Base-by-base conservation (phyloP, 2,329 filamentous ascomycete species). In the Teratosphaeriaceae sp. region DNA sequence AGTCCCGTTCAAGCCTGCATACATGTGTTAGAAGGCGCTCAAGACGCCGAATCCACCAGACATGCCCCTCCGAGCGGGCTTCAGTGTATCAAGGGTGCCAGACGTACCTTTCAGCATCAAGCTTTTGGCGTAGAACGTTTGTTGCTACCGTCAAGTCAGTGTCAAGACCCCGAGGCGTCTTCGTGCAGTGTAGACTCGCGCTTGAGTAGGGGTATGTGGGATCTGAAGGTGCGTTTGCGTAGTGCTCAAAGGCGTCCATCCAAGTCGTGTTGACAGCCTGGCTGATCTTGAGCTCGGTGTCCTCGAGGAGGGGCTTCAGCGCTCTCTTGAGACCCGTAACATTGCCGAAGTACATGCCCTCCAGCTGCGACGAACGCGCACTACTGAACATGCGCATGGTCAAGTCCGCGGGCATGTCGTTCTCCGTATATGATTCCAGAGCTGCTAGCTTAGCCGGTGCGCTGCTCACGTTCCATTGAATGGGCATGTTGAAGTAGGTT, bases 111-210 rank as follows among this genome's bases (percentile, higher is more conserved):
- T 48, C 18, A 48, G 26, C 18, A 40, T 48, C 13, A 48, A 24
- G 23, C 42, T 45, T 21, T 48, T 48, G n/a, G 42, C 31, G 35
- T 48, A 48, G 43, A 48, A 48, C 20, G 33, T 48, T 23, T 48
- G 26, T 48, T 48, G 45, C 45, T 48, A 23, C 12, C 5, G 19
- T 22, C 15, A n/a, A 7, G 19, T 22, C 15, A n/a, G 20, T 30
- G 19, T 37, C 16, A 43, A 20, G 33, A 11, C 5, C 5, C 5
- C 8, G 21, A 12, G 16, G 33, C 6, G 7, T 7, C 11, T 19
- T 36, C 18, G 15, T 31, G 8, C 29, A n/a, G n/a, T n/a, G n/a
- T n/a, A n/a, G 29, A 31, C 29, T 31, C 16, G 16, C 29, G 13
- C 24, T 27, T 13, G 24, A 27, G 24, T 27, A 27, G 13, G 24